These are phyloP conservation scores for Phymatotrichopsis omnivora DNA, from an alignment of 2,329 filamentous ascomycete species.

Conservation along the genomic window DNA sequence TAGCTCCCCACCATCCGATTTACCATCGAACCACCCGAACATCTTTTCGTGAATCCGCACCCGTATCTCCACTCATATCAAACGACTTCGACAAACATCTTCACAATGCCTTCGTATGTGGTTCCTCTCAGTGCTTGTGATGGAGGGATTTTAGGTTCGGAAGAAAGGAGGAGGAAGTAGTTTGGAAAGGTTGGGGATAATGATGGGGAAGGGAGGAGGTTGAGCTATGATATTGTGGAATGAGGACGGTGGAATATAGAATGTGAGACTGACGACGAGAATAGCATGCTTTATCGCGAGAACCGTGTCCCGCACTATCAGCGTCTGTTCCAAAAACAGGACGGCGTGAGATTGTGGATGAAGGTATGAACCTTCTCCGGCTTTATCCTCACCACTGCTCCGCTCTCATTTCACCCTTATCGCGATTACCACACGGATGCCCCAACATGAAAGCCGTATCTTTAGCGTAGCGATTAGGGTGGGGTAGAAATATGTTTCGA, in stretches of 20 bases:
- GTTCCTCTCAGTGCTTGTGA: not conserved
- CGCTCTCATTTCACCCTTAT: not conserved
- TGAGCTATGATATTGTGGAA: too few relatives aligned
- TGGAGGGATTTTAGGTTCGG: not conserved
- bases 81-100: not conserved
- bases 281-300: conserved; percentile 46
- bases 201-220: too few relatives aligned
- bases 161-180: too few relatives aligned
- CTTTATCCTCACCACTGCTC: not conserved
- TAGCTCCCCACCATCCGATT: conserved; percentile 3
- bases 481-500: not conserved
- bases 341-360: conserved; percentile 56
- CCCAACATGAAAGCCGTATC: too few relatives aligned
- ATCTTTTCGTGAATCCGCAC: not conserved
- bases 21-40: conserved; percentile 12
- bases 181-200: not conserved
- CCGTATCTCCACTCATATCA: conserved; percentile 9
- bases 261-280: too few relatives aligned
- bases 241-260: too few relatives aligned
- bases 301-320: conserved; percentile 60
- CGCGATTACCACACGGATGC: not conserved
- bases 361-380: too few relatives aligned
- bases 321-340: conserved; percentile 54
- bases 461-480: not conserved
- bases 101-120: conserved; percentile 16